Base-by-base conservation (phyloP, 768 basidiomycete genomes). In the Fistulinella prunicolor region DNA sequence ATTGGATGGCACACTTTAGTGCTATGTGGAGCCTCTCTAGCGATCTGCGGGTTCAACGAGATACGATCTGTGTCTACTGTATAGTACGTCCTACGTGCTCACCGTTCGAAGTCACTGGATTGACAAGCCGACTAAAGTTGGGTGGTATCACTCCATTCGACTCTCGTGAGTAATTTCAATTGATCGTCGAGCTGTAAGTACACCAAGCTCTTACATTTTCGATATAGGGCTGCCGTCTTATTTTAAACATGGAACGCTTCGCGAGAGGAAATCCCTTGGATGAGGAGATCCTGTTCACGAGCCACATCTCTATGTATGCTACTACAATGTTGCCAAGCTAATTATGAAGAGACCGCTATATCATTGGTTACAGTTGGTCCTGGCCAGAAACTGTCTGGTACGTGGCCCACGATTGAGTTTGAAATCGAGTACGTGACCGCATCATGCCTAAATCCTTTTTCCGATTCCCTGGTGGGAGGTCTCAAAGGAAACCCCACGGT, bases 161-260 rank as follows among this genome's bases (percentile, higher is more conserved):
- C 36, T 24, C 22, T 49, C 19, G 63, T 64, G 24, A 55, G 63
- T 53, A 24, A 24, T 44, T 6, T 17, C 23, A 9, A 4, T 24
- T 17, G 13, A 37, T 46, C 19, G 2, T n/a, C 12, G 13, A 29
- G 20, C 2, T 6, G 17, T 32, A n/a, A 9, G 4, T 6, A 6
- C 16, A 26, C 3, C n/a, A 14, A 32, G 6, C 19, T 10, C 17
- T 20, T 20, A 14, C 21, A n/a, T n/a, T n/a, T n/a, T 34, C 3
- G 9, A 19, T 20, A 6, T 17, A 64, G 63, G 62, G 62, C 4
- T 56, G 52, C 41, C 56, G 47, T 38, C 54, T 65, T 22, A 54
- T 59, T 38, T 41, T 66, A 29, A 56, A 63, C n/a, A 61, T 56
- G 61, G 54, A 55, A 44, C 26, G 29, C 9, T 56, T 61, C 8